Conservation (phyloP, 1,284 basidiomycete species). For the Trametes versicolor region DNA sequence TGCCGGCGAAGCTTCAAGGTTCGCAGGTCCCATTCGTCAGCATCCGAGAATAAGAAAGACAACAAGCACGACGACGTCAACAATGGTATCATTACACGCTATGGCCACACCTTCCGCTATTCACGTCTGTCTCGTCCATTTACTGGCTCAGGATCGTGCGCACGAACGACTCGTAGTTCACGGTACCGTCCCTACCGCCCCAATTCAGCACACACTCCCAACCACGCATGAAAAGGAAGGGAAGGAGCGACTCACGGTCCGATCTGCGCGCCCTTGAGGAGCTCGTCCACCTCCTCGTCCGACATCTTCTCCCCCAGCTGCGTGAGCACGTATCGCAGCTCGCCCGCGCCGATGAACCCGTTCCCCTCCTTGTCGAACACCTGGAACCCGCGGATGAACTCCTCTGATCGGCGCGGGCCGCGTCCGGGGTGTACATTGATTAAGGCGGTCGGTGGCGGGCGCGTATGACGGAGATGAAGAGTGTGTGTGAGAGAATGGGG, state of each 20-base stretch:
- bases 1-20: background rate
- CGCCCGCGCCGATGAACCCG: slow-evolving; percentile 94
- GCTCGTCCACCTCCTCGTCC: slow-evolving; percentile 97
- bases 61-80: slow-evolving; percentile 28
- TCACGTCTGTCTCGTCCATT: background rate
- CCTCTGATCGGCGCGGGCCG: slow-evolving; percentile 68
- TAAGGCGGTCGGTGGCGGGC: background rate
- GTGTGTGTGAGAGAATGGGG: background rate
- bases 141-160: slow-evolving; percentile 90
- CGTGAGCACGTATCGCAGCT: slow-evolving; percentile 94
- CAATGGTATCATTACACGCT: slow-evolving; percentile 31
- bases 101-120: slow-evolving; percentile 24
- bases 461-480: background rate
- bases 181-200: slow-evolving; percentile 87
- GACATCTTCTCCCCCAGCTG: slow-evolving; percentile 98
- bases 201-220: slow-evolving; percentile 12
- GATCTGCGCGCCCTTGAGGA: slow-evolving; percentile 94
- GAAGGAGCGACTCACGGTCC: slow-evolving; percentile 70
- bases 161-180: slow-evolving; percentile 97
- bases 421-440: background rate
- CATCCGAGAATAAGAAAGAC: slow-evolving; percentile 22
- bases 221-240: background rate
- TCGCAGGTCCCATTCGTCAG: background rate
- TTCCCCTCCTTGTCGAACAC: slow-evolving; percentile 99
- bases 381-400: slow-evolving; percentile 99